Conservation (phyloP, 495 filamentous ascomycete species). For the Hypoxylon lienhwacheense region DNA sequence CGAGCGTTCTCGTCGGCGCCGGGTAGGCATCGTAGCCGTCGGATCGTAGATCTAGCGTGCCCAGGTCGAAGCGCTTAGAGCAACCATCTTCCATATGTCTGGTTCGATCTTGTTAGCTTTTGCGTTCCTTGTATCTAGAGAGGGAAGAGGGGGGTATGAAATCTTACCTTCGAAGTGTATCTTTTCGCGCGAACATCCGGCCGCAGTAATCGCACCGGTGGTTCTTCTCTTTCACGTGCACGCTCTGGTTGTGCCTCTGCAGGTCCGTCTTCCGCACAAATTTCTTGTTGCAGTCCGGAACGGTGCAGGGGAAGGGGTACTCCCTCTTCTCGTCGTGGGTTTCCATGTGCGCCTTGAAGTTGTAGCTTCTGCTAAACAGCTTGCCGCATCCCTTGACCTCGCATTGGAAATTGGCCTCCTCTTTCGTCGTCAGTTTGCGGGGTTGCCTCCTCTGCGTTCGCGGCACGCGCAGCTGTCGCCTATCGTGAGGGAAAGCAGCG, state of each 20-base stretch:
- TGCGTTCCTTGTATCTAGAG: not conserved
- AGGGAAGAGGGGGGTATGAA: not conserved
- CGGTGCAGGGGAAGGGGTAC: conserved; percentile 68
- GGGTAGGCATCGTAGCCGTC: conserved; percentile 44
- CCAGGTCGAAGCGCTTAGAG: conserved; percentile 67
- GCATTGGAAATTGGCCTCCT: conserved; percentile 78
- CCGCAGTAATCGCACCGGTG: conserved; percentile 72
- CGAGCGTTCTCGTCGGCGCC: conserved; percentile 31
- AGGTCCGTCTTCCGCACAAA: conserved; percentile 87
- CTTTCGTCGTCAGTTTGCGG: conserved; percentile 66
- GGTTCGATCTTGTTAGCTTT: conserved; percentile 21
- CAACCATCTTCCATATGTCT: conserved; percentile 84
- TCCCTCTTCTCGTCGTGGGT: conserved; percentile 78
- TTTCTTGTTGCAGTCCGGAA: conserved; percentile 66
- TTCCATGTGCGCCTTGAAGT: conserved; percentile 88
- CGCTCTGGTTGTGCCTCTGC: conserved; percentile 77
- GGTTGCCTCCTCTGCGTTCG: conserved; percentile 48
- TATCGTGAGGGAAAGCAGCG: conserved; percentile 38
- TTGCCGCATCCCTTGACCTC: conserved; percentile 69
- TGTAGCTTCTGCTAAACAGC: conserved; percentile 84
- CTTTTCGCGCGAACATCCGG: conserved; percentile 76
- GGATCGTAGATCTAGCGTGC: conserved; percentile 48
- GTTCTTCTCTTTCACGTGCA: conserved; percentile 74
- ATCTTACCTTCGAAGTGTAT: conserved; percentile 75
- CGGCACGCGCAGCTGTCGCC: conserved; percentile 43